phyloP scores from a whole-genome alignment of 345 rosid species.

The Iberis pinnata region DNA sequence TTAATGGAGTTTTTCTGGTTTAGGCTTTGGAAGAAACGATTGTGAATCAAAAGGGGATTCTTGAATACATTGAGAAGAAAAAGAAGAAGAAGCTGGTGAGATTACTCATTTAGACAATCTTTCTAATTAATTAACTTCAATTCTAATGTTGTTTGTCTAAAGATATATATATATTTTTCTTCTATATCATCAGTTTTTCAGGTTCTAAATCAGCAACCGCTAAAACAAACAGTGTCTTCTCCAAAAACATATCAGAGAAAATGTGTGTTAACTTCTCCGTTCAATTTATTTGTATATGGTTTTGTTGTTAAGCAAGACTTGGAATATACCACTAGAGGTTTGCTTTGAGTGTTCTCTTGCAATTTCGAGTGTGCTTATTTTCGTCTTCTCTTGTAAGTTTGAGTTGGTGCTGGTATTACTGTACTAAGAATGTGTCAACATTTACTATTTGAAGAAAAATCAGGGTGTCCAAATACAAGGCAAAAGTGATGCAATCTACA shows the following conservation, averaged over 20 bases:
- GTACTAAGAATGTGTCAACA: too few relatives aligned
- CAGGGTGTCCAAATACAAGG: too few relatives aligned
- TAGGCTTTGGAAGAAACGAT: slow-evolving; percentile 53
- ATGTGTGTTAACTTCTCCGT: not conserved
- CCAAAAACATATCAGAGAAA: not conserved
- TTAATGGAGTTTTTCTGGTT: not conserved
- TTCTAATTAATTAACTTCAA: not conserved
- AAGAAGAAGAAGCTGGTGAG: slow-evolving; percentile 39
- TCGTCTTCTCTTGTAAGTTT: slow-evolving; percentile 7
- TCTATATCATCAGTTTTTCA: slow-evolving; percentile 35
- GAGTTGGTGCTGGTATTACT: not conserved
- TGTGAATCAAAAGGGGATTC: slow-evolving; percentile 39
- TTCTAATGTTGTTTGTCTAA: not conserved
- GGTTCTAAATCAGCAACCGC: slow-evolving; percentile 17
- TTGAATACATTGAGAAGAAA: slow-evolving; percentile 45
- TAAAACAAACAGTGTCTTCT: not conserved
- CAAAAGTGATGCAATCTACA: too few relatives aligned
- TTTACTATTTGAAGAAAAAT: too few relatives aligned
- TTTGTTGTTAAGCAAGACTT: not conserved
- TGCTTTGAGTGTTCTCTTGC: slow-evolving; percentile 15
- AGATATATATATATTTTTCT: not conserved
- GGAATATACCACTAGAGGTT: not conserved
- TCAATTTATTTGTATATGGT: not conserved
- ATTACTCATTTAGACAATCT: slow-evolving; percentile 9
- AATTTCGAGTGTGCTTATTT: not conserved